Percentiles rank a stretch among this genome's conserved stretches.
These are phyloP conservation scores for Leccinum insigne DNA, from an alignment of 1,284 basidiomycete species.

Conservation along the genomic window DNA sequence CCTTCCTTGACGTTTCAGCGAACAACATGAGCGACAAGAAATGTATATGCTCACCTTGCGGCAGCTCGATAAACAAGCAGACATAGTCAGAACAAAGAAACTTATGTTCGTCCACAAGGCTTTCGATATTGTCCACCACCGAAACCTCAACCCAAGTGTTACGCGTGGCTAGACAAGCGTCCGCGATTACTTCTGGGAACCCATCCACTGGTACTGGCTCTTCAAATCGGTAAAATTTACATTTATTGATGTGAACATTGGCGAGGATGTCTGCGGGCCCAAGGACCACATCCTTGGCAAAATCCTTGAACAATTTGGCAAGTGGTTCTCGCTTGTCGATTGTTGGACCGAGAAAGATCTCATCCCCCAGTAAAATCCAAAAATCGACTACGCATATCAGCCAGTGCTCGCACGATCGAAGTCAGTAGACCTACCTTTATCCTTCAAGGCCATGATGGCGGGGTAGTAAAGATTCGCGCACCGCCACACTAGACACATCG, in stretches of 20 bases:
- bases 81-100: no score
- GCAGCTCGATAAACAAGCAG: no score
- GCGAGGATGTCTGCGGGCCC: background rate
- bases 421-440: background rate
- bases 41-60: no score
- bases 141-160: no score
- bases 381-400: background rate
- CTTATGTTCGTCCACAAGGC: no score
- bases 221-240: background rate
- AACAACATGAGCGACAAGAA: no score
- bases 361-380: background rate
- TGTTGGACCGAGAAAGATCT: background rate
- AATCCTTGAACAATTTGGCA: background rate
- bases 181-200: background rate
- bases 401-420: background rate
- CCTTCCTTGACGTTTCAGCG: no score
- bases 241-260: background rate
- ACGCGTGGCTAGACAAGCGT: background rate
- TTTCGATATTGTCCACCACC: no score
- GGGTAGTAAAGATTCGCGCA: no score
- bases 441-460: no score
- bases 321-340: background rate
- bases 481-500: no score
- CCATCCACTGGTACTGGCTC: background rate
- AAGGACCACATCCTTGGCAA: background rate